Percentiles rank a stretch among this genome's conserved stretches.
These are phyloP conservation scores for Lactarius indigo DNA, from an alignment of 768 basidiomycete species.

Conservation along the genomic window DNA sequence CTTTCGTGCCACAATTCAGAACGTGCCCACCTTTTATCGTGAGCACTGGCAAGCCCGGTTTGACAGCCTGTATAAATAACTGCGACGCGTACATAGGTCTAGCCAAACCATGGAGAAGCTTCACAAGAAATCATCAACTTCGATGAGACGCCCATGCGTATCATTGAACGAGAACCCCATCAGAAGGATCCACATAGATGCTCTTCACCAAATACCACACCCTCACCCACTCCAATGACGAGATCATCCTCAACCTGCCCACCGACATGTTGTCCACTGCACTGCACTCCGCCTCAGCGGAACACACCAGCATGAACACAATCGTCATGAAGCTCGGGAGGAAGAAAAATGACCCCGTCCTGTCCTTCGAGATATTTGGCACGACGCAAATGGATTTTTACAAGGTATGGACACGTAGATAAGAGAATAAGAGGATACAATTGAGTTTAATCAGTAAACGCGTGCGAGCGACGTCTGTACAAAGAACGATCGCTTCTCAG, in stretches of 20 bases:
- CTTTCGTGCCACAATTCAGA: slow-evolving; percentile 27
- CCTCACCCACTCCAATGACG: slow-evolving; percentile 79
- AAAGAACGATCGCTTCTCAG: no score
- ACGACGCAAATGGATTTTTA: slow-evolving; percentile 56
- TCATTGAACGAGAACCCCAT: slow-evolving; percentile 42
- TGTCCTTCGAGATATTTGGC: slow-evolving; percentile 72
- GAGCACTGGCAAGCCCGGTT: background rate
- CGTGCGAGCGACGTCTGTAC: no score
- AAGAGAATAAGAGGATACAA: no score
- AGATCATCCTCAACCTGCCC: slow-evolving; percentile 68
- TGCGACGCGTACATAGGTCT: slow-evolving; percentile 47
- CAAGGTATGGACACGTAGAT: no score
- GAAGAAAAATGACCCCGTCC: slow-evolving; percentile 73
- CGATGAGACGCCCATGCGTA: slow-evolving; percentile 66
- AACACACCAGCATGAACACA: slow-evolving; percentile 43
- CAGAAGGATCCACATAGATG: slow-evolving; percentile 59
- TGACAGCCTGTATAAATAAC: background rate
- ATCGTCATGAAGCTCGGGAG: slow-evolving; percentile 83
- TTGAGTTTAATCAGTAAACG: no score
- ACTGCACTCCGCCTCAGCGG: slow-evolving; percentile 47
- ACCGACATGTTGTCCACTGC: slow-evolving; percentile 74
- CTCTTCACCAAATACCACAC: slow-evolving; percentile 78
- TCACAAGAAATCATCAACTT: slow-evolving; percentile 82
- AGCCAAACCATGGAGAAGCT: slow-evolving; percentile 76
- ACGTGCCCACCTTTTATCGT: slow-evolving; percentile 25